Evolutionary conservation across 2,329 filamentous ascomycete species (phyloP), one percentile per base, ranked within the genome.

Genomic region (Talaromyces pinophilus): DNA sequence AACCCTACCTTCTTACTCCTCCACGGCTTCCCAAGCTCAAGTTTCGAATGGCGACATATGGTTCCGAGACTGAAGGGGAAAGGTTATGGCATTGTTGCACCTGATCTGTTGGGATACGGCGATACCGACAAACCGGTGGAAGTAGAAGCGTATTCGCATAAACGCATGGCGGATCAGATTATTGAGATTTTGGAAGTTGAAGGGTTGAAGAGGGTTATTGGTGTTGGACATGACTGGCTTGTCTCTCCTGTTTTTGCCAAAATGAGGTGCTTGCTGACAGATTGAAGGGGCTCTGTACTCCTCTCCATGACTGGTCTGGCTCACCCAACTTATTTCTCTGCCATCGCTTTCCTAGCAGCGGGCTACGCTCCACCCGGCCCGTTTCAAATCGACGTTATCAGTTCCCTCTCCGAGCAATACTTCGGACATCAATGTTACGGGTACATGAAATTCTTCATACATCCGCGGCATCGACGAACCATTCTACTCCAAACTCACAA

Each of bases 21-120:
- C 15, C 83, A 85, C 67, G 82, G 83, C 42, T 83, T 83, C 60
- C 82, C 83, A 30, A 83, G 81, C 4, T 80, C 79, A 50, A 74
- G 76, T 15, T 72, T 76, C 44, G 82, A 84, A 72, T 85, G 82
- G 79, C 64, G 72, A 3, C 70, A 75, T 62, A 80, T 83, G 65
- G 72, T 81, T 3, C 48, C 65, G 0, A 68, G 75, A 63, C 78
- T 84, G 59, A 69, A 72, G 0, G 61, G 71, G 0, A 38, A 67
- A 0, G 82, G 82, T 0, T 80, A 83, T 64, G 82, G 83, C 0
- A 70, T 84, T 10, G 59, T 84, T 0, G 81, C 75, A 0, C 77
- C 76, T 0, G 82, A 85, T 67, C 70, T 83, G 0, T 73, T 81
- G 4, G 79, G 79, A 1, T 81, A 76, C 55, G 79, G 78, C 13